Conservation (phyloP, 768 basidiomycete genomes). For the Pisolithus marmoratus region DNA sequence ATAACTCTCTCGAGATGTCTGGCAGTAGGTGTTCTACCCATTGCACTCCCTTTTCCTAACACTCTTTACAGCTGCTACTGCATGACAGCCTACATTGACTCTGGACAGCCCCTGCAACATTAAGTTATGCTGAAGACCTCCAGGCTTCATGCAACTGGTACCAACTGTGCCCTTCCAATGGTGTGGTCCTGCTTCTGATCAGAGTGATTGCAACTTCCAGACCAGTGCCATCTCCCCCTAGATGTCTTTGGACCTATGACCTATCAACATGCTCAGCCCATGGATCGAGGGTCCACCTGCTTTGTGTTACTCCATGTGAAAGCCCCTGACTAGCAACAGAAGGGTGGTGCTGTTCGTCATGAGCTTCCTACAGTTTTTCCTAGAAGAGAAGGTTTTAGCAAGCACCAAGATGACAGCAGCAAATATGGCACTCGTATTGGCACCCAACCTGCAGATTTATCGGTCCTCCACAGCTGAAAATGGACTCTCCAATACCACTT, state of each 20-base stretch:
- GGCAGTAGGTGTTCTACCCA: slow-evolving; percentile 28
- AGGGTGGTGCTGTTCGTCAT: too few species aligned
- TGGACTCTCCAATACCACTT: too few species aligned
- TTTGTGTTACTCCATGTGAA: too few species aligned
- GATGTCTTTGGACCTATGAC: slow-evolving; percentile 17
- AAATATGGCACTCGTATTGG: too few species aligned
- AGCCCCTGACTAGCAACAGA: too few species aligned
- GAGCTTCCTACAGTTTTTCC: too few species aligned
- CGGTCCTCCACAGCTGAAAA: too few species aligned
- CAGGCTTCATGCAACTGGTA: slow-evolving; percentile 23
- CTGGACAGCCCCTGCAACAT: slow-evolving; percentile 17
- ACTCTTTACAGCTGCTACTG: slow-evolving; percentile 9
- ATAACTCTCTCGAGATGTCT: slow-evolving; percentile 70
- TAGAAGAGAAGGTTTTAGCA: too few species aligned
- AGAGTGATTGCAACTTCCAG: slow-evolving; percentile 7
- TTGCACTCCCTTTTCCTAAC: slow-evolving; percentile 5
- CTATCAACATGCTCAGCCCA: slow-evolving; percentile 18
- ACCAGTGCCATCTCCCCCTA: slow-evolving; percentile 20
- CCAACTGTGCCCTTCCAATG: slow-evolving; percentile 4
- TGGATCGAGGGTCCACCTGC: too few species aligned
- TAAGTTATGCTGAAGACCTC: slow-evolving; percentile 11
- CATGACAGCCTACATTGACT: slow-evolving; percentile 17
- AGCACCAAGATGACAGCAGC: too few species aligned
- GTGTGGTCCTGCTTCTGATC: slow-evolving; percentile 10
- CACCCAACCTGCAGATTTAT: too few species aligned